Evolutionary conservation across 306 rosid species (phyloP).

Genomic region (Prunus mume): DNA sequence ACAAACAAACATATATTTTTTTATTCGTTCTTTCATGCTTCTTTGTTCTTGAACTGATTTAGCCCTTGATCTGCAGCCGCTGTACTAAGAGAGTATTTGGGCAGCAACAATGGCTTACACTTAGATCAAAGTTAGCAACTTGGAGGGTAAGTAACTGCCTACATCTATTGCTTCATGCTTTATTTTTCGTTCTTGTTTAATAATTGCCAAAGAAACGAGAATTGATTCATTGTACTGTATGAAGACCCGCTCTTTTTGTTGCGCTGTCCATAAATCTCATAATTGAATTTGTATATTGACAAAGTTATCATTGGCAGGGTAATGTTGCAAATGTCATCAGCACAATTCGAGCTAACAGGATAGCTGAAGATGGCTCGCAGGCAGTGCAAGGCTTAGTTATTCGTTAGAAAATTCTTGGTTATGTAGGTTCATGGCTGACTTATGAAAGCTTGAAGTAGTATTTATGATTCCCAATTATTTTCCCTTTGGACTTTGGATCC

Average conservation of each 20-base stretch:
- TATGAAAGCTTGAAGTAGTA: neutral
- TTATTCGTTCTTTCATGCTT: neutral
- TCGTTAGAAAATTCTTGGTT: constrained; percentile 40
- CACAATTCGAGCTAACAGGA: constrained; percentile 74
- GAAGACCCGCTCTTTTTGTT: too few relatives aligned
- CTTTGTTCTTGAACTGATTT: neutral
- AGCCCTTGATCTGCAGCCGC: constrained; percentile 55
- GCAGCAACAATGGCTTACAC: constrained; percentile 73
- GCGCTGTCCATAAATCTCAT: too few relatives aligned
- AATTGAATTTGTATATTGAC: too few relatives aligned
- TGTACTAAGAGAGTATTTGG: constrained; percentile 68
- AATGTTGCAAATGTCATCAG: constrained; percentile 67
- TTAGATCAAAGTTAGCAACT: constrained; percentile 63
- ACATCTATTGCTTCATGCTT: neutral
- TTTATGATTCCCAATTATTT: neutral
- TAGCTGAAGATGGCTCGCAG: constrained; percentile 67
- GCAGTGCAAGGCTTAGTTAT: constrained; percentile 64
- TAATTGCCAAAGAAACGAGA: neutral
- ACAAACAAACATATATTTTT: neutral
- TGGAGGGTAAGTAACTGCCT: constrained; percentile 74
- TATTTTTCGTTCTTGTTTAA: neutral
- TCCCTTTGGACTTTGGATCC: neutral
- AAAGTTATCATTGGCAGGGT: too few relatives aligned
- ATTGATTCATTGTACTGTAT: neutral
- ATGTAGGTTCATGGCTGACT: neutral